Evolutionary conservation across 441 rosid species (phyloP).

Genomic region (Hura crepitans): DNA sequence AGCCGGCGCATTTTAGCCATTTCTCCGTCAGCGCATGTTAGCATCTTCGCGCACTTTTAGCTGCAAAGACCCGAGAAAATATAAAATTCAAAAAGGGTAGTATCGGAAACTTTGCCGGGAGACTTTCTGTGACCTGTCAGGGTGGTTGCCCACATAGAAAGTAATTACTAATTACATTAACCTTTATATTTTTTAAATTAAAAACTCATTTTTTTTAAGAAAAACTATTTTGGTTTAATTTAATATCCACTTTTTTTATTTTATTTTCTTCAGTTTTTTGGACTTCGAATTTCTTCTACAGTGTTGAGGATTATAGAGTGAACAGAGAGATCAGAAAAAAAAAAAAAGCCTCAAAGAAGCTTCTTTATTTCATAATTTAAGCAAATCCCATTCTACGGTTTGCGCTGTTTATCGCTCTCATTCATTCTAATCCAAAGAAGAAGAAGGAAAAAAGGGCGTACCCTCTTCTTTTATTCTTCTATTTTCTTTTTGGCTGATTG

Average conservation of each 20-base stretch:
- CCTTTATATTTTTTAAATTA: not conserved
- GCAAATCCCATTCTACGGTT: not conserved
- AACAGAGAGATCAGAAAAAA: not conserved
- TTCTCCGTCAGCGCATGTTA: too few species aligned
- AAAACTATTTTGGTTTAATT: not conserved
- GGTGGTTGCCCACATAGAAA: constrained; percentile 5
- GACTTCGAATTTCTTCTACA: not conserved
- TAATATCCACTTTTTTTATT: too few species aligned
- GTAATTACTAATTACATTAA: not conserved
- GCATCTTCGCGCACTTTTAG: too few species aligned
- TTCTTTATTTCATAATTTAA: constrained; percentile 4
- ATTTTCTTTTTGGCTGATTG: not conserved
- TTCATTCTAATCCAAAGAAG: not conserved
- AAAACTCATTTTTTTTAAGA: too few species aligned
- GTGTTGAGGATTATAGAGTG: not conserved
- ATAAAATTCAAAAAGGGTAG: not conserved
- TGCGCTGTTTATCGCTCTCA: not conserved
- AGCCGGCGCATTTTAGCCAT: too few species aligned
- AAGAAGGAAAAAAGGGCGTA: not conserved
- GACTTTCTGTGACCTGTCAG: constrained; percentile 20
- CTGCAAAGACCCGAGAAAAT: too few species aligned
- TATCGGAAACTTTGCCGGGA: constrained; percentile 14
- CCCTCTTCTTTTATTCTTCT: not conserved
- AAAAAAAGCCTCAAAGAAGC: not conserved
- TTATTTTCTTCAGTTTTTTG: too few species aligned